Evolutionary conservation across 805 yeast species (phyloP).

Genomic region (Nakazawaea pomicola): DNA sequence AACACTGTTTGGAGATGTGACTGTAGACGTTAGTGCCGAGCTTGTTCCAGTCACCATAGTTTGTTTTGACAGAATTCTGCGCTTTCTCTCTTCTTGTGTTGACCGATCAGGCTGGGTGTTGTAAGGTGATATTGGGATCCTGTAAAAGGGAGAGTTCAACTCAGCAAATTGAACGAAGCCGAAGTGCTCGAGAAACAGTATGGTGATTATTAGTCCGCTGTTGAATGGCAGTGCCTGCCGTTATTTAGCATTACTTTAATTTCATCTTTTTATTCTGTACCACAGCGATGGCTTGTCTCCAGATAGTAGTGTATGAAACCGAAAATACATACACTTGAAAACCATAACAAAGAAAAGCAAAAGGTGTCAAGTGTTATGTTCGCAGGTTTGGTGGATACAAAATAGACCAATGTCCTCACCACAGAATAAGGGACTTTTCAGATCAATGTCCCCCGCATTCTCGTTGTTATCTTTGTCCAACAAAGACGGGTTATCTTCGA

Average conservation of each 20-base stretch:
- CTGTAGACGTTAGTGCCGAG: background rate
- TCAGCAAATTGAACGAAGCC: conserved; percentile 1
- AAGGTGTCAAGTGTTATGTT: no score
- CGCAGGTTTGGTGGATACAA: no score
- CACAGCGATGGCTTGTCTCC: no score
- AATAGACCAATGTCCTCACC: conserved; percentile 32
- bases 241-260: no score
- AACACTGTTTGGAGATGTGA: background rate
- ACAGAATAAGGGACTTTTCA: conserved; percentile 14
- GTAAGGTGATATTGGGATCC: background rate
- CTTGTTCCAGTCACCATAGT: no score
- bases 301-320: no score
- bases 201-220: no score
- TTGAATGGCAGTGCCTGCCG: no score
- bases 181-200: background rate
- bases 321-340: no score
- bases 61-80: no score
- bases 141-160: conserved; percentile 6
- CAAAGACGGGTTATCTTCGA: conserved; percentile 37
- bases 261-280: no score
- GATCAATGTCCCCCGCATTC: conserved; percentile 26
- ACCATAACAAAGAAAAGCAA: no score
- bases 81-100: background rate
- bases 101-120: background rate
- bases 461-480: conserved; percentile 14